Base-by-base conservation (phyloP, 495 filamentous ascomycete genomes). In the Aspergillus mulundensis region DNA sequence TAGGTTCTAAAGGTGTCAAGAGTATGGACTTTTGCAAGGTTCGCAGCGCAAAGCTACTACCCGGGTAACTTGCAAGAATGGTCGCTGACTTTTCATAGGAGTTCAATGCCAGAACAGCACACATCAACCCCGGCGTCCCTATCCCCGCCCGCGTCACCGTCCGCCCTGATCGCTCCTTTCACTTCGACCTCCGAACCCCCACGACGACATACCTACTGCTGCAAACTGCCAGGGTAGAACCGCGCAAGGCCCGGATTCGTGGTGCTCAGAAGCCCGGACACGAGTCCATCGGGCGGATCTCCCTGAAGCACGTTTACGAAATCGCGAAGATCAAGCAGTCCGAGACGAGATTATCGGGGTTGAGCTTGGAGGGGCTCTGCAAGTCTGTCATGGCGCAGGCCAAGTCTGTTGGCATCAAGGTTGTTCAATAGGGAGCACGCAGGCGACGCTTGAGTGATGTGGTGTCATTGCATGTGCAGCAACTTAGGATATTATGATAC, bases 11-110 rank as follows among this genome's bases (percentile, higher is more conserved):
- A 79, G 94, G 94, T 78, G 89, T 99, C 39, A 99, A 99, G 79
- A 92, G 88, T 57, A 99, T 99, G 88, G 95, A 99, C 74, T 97
- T 97, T 70, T 97, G 94, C 82, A 98, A 98, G 83, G 94, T 97
- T 66, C 61, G 49, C 50, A 38, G 15, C 38, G n/a, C 5, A 16
- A 4, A 18, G 14, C 8, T 18, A 18, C 38, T 40, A 15, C 38
- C 18, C 14, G 38, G 38, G 12, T 15, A 5, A 12, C 15, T 12
- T 12, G 38, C 14, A 40, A 40, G 21, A 38, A 48, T 15, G 7
- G 5, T 43, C 0, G n/a, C 25, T 53, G 5, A 57, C 1, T 10
- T 20, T 8, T 23, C 21, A 28, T 63, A 98, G 94, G 94, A 99
- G 74, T 99, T 97, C 81, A 99, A 99, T 64, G 94, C 94, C 32